Evolutionary conservation across 306 rosid species (phyloP).

Genomic region (Luffa acutangula): DNA sequence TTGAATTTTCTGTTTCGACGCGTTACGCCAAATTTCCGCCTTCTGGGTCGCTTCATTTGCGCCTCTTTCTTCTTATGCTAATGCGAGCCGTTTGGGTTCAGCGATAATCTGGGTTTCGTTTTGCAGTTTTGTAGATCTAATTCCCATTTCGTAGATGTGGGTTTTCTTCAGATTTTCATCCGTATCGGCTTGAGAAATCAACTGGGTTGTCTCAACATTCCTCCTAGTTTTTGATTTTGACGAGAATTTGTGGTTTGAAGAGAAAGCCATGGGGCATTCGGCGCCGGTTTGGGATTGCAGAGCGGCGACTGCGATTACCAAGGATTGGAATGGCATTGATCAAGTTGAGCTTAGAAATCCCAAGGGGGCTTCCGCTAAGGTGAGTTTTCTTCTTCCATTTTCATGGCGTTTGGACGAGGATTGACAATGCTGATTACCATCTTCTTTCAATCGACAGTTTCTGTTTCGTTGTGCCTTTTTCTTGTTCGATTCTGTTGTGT

Average conservation of each 20-base stretch:
- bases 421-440: not conserved
- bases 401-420: not conserved
- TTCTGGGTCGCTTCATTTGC: not conserved
- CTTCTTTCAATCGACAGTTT: not conserved
- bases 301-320: constrained; percentile 58
- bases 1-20: not conserved
- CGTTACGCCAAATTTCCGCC: not conserved
- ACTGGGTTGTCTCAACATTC: not conserved
- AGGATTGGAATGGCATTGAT: constrained; percentile 72
- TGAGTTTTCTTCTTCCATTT: constrained; percentile 23
- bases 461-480: not conserved
- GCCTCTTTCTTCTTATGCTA: not conserved
- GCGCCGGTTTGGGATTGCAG: constrained; percentile 70
- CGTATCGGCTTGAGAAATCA: not conserved
- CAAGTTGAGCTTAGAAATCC: constrained; percentile 64
- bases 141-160: not conserved
- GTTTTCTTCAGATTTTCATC: not conserved
- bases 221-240: not conserved
- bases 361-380: constrained; percentile 67
- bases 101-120: not conserved
- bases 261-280: constrained; percentile 58
- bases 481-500: not conserved
- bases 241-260: not conserved
- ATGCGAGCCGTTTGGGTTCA: not conserved
- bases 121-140: not conserved